A percentile compares a stretch with the other conserved stretches of the same genome.
phyloP scores from a whole-genome alignment of 495 filamentous ascomycete genomes.

The Hypoxylon fragiforme region DNA sequence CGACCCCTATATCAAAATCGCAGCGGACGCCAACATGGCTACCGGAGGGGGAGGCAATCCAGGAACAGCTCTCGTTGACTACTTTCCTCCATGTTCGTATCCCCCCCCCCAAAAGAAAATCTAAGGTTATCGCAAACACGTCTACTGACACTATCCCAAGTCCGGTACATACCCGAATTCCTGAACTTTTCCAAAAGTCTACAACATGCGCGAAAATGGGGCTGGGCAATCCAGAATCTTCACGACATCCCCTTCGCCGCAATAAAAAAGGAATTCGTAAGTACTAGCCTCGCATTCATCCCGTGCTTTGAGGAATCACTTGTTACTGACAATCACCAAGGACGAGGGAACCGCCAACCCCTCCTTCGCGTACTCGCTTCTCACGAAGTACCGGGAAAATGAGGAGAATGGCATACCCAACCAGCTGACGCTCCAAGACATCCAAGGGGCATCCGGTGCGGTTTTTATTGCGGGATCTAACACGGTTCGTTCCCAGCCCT shows the following conservation, averaged over 20 bases:
- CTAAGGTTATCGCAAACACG: no score
- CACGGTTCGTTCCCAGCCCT: slow-evolving; percentile 42
- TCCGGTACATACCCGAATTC: slow-evolving; percentile 46
- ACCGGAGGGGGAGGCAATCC: slow-evolving; percentile 49
- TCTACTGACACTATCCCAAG: slow-evolving; percentile 21
- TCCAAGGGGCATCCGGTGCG: slow-evolving; percentile 53
- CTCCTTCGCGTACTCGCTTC: slow-evolving; percentile 42
- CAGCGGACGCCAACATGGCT: slow-evolving; percentile 47
- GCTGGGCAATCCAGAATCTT: slow-evolving; percentile 41
- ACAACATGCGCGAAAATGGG: slow-evolving; percentile 42
- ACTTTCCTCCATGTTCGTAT: slow-evolving; percentile 39
- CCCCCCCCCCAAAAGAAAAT: no score
- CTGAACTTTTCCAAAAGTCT: slow-evolving; percentile 47
- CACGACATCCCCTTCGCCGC: slow-evolving; percentile 38
- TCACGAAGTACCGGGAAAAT: slow-evolving; percentile 33
- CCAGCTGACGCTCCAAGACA: slow-evolving; percentile 47
- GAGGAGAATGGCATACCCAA: slow-evolving; percentile 35
- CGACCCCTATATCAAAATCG: slow-evolving; percentile 50
- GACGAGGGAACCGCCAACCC: slow-evolving; percentile 25
- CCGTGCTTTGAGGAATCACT: no score
- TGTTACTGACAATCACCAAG: slow-evolving; percentile 17
- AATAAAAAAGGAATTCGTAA: slow-evolving; percentile 33
- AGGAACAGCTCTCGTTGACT: slow-evolving; percentile 49
- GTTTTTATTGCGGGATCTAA: slow-evolving; percentile 56
- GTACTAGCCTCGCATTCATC: background rate